Evolutionary conservation across 2,329 filamentous ascomycete species (phyloP), one percentile per base, ranked within the genome.

Genomic region (Dothideomycetidae sp.): DNA sequence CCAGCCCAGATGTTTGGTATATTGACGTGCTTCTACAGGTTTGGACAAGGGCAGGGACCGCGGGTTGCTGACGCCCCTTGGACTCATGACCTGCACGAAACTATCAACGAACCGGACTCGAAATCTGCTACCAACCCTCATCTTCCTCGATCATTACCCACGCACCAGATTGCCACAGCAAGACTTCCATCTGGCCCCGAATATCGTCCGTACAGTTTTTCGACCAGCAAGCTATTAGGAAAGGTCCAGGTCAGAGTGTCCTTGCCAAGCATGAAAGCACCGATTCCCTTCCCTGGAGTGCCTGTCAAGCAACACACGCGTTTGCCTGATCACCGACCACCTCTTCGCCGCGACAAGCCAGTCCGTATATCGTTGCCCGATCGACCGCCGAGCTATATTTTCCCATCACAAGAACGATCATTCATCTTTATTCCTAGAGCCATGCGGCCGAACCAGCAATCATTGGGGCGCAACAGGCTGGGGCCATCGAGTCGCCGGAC

Each of bases 351-450:
- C 50, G 90, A 98, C 63, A 98, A 96, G 56, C 90, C 90, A 5
- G 90, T 96, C 29, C 79, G 90, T 35, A 83, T 98, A 48, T 94
- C 85, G 5, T 67, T 98, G 29, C 88, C 90, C 2, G 70, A 80
- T 17, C 71, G 81, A 45, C 66, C 75, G 10, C 81, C 84, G 23
- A 75, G 81, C 44, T 94, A 94, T 58, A 86, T 94, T 43, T 93
- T 90, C 59, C 90, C 90, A 4, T 81, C 85, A 2, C 68, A 73
- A 32, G 86, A 94, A 50, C 71, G 90, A 46, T 96, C 90, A 0
- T 98, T 98, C 58, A 93, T 94, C 50, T 98, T 98, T 61, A 98
- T 98, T 43, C 90, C 90, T 10, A 73, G 90, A 47, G 88, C 88
- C 9, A 71, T 94, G 63, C 75, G 90, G 48, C 90, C 90, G 10